A percentile compares a stretch with the other conserved stretches of the same genome.
Evolutionary conservation across 2,329 filamentous ascomycete genomes (phyloP).

Genomic region (Stagonosporopsis tanaceti): DNA sequence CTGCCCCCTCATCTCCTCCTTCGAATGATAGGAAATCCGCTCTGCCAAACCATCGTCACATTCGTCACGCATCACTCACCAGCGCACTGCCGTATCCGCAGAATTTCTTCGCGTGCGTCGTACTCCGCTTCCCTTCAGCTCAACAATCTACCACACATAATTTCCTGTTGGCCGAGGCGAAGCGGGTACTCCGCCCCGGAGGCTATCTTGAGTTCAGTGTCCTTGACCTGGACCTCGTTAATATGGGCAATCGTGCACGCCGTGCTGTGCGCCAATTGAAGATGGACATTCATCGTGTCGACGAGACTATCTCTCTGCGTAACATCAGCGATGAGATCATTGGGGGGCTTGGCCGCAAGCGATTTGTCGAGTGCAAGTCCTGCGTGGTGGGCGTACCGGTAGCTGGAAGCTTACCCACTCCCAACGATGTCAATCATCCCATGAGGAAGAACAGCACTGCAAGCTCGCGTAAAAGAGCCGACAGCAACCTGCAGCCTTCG

Average conservation of each 20-base stretch:
- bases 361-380: slow-evolving; percentile 76
- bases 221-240: slow-evolving; percentile 80
- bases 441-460: slow-evolving; percentile 43
- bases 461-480: slow-evolving; percentile 27
- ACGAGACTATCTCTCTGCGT: slow-evolving; percentile 67
- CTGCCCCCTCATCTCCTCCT: slow-evolving; percentile 36
- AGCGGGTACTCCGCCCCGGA: slow-evolving; percentile 78
- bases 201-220: slow-evolving; percentile 82
- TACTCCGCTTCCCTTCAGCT: slow-evolving; percentile 78
- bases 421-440: slow-evolving; percentile 34
- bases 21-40: slow-evolving; percentile 46
- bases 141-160: slow-evolving; percentile 73
- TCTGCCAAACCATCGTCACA: slow-evolving; percentile 75
- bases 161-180: slow-evolving; percentile 76
- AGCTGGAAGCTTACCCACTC: slow-evolving; percentile 57
- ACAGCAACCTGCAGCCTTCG: slow-evolving; percentile 15
- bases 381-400: slow-evolving; percentile 82
- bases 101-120: slow-evolving; percentile 77
- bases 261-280: slow-evolving; percentile 75
- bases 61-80: slow-evolving; percentile 69
- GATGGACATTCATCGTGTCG: slow-evolving; percentile 69
- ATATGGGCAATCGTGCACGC: slow-evolving; percentile 77
- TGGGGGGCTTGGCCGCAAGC: slow-evolving; percentile 70
- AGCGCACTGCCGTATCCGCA: slow-evolving; percentile 77
- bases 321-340: slow-evolving; percentile 65